These are phyloP conservation scores for Tephrocybe sp. DNA, from an alignment of 768 basidiomycete genomes.

Conservation along the genomic window DNA sequence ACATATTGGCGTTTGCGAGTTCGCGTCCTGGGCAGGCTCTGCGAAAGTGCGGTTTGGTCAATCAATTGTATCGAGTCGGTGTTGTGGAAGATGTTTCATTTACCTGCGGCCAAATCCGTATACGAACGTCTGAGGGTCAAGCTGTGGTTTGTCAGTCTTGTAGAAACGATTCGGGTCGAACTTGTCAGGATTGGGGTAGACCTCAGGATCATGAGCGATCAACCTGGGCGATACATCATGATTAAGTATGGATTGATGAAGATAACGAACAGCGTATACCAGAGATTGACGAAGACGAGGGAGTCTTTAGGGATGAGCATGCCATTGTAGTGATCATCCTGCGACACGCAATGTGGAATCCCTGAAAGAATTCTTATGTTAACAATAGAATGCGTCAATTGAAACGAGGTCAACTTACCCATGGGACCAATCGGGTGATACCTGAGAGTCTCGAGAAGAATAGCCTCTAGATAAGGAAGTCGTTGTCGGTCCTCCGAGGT, in stretches of 20 bases:
- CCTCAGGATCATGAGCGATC: slow-evolving; percentile 30
- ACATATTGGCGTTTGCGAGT: slow-evolving; percentile 24
- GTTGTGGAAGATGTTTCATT: slow-evolving; percentile 11
- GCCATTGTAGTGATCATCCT: slow-evolving; percentile 45
- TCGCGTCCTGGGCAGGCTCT: slow-evolving; percentile 36
- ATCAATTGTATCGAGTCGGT: too few relatives aligned
- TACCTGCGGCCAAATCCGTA: slow-evolving; percentile 41
- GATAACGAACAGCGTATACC: slow-evolving; percentile 14
- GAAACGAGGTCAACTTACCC: slow-evolving; percentile 8
- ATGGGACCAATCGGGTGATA: slow-evolving; percentile 19
- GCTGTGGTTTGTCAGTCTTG: slow-evolving; percentile 23
- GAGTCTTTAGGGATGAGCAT: slow-evolving; percentile 42
- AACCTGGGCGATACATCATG: slow-evolving; percentile 20
- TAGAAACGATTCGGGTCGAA: slow-evolving; percentile 49
- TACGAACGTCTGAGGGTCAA: slow-evolving; percentile 28
- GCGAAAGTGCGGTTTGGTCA: background rate
- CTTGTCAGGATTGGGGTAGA: slow-evolving; percentile 30
- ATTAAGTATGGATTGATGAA: background rate
- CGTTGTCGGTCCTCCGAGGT: slow-evolving; percentile 11
- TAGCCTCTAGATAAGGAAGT: slow-evolving; percentile 15
- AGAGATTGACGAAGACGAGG: slow-evolving; percentile 32
- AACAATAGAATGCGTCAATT: background rate
- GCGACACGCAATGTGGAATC: slow-evolving; percentile 28
- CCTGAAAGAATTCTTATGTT: slow-evolving; percentile 19
- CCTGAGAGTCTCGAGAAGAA: slow-evolving; percentile 11